Conservation (phyloP, 202 grass and related monocot species). For the Brachypodium distachyon region DNA sequence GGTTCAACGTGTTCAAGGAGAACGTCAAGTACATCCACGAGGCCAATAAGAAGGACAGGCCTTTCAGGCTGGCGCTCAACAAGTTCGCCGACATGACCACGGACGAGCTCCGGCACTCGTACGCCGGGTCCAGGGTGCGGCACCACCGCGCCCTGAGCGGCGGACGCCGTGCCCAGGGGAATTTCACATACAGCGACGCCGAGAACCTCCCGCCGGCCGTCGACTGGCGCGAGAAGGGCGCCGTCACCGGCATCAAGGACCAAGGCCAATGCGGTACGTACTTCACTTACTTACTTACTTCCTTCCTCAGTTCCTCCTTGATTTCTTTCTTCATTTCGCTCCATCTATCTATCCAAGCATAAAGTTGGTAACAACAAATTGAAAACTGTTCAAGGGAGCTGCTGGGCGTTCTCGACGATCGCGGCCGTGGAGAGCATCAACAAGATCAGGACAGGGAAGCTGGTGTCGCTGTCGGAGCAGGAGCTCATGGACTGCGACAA, state of each 20-base stretch:
- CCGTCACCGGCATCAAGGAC: slow-evolving; percentile 54
- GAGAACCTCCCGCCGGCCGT: slow-evolving; percentile 16
- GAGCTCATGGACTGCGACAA: slow-evolving; percentile 57
- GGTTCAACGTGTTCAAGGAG: slow-evolving; percentile 70
- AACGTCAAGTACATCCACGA: slow-evolving; percentile 51
- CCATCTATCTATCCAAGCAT: too few relatives aligned
- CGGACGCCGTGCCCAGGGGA: not conserved
- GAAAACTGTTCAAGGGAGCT: slow-evolving; percentile 37
- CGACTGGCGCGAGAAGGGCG: slow-evolving; percentile 50
- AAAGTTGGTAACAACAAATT: too few relatives aligned
- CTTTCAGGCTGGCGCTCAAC: slow-evolving; percentile 56
- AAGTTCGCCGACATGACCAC: slow-evolving; percentile 68
- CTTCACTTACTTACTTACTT: not conserved
- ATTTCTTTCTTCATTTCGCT: not conserved
- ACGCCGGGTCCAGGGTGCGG: slow-evolving; percentile 32
- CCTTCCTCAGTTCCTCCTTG: not conserved
- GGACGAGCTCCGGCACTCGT: slow-evolving; percentile 52
- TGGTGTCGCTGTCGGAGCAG: slow-evolving; percentile 64
- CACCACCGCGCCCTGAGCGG: slow-evolving; percentile 28
- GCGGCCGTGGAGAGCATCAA: slow-evolving; percentile 63
- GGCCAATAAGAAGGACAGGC: slow-evolving; percentile 40
- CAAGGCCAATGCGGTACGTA: slow-evolving; percentile 63
- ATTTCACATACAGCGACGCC: slow-evolving; percentile 25
- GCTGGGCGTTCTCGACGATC: slow-evolving; percentile 64
- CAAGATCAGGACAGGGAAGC: slow-evolving; percentile 46